These are phyloP conservation scores for Cladorrhinum samala DNA, from an alignment of 495 filamentous ascomycete genomes.

Conservation along the genomic window DNA sequence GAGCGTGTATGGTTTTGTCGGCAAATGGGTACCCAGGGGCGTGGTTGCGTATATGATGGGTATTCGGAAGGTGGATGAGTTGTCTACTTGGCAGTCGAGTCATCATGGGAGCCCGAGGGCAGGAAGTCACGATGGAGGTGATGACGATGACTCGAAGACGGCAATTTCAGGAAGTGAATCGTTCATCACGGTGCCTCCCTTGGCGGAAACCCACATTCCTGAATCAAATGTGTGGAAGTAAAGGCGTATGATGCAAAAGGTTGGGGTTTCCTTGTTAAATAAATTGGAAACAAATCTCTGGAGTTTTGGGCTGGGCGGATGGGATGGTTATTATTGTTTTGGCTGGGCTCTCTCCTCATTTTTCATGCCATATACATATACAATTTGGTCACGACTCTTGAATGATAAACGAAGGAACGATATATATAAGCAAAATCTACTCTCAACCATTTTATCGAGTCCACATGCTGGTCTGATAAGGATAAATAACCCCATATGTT, in stretches of 20 bases:
- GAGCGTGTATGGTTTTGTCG: conserved; percentile 76
- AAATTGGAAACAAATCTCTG: not conserved
- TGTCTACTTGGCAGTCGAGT: conserved; percentile 37
- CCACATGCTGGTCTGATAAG: too few relatives aligned
- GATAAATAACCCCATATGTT: too few relatives aligned
- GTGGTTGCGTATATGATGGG: conserved; percentile 89
- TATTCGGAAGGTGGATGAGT: conserved; percentile 48
- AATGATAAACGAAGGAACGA: too few relatives aligned
- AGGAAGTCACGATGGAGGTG: conserved; percentile 9
- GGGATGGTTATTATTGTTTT: too few relatives aligned
- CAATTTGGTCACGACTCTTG: too few relatives aligned
- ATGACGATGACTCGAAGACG: not conserved
- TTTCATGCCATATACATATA: too few relatives aligned
- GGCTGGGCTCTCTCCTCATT: too few relatives aligned
- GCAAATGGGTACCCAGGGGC: conserved; percentile 70
- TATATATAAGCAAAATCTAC: too few relatives aligned
- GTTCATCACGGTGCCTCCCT: conserved; percentile 22
- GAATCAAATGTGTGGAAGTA: conserved; percentile 38
- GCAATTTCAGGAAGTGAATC: conserved; percentile 13
- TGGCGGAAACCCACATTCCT: conserved; percentile 17
- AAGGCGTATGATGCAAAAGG: not conserved
- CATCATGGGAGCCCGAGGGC: conserved; percentile 22
- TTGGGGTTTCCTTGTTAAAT: not conserved
- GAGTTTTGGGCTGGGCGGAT: too few relatives aligned
- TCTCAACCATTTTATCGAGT: too few relatives aligned